Evolutionary conservation across 2,329 filamentous ascomycete genomes (phyloP), one percentile per base, ranked within the genome.

Genomic region (Aspergillus carbonarius): DNA sequence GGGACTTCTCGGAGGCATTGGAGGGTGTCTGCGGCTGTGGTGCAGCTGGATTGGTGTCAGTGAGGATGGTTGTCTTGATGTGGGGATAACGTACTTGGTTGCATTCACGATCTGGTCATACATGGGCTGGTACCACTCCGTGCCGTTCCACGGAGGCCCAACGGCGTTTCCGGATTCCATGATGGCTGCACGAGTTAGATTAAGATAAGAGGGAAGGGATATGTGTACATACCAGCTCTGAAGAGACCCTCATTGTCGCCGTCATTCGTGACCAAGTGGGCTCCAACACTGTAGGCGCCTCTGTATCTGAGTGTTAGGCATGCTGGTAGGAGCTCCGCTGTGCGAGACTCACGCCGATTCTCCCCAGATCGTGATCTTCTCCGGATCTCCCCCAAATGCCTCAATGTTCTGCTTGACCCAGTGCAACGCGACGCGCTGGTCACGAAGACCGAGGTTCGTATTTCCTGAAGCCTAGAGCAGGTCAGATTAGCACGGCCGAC

Each of bases 321-420:
- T 32, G 30, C 4, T 15, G 17, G n/a, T 8, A 30, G 10, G 34
- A n/a, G 46, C 7, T 13, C 37, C 2, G 7, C 12, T 35, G 9
- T 15, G 12, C 10, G 20, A n/a, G 8, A 59, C 68, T 59, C 50
- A 72, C 70, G 70, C 70, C 39, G 71, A 74, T 57, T 75, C 72
- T 15, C 73, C 73, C 65, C 73, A 75, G 18, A 76, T 74, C 5
- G 73, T 74, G 25, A 76, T 66, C 27, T 62, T 68, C 6, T 69
- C 63, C 3, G 70, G 67, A 34, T 72, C 69, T 17, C 70, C 70
- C 0, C 73, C 72, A 51, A 76, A 75, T 0, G 68, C 66, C 18
- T 63, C 37, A 39, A 75, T 75, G 54, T 75, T 71, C 42, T 70
- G 57, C 60, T 73, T 72, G 12, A 76, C 68, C 74, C 74, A 76